phyloP scores from a whole-genome alignment of 108 stramenopile species.

The Fistulifera pelliculosa region DNA sequence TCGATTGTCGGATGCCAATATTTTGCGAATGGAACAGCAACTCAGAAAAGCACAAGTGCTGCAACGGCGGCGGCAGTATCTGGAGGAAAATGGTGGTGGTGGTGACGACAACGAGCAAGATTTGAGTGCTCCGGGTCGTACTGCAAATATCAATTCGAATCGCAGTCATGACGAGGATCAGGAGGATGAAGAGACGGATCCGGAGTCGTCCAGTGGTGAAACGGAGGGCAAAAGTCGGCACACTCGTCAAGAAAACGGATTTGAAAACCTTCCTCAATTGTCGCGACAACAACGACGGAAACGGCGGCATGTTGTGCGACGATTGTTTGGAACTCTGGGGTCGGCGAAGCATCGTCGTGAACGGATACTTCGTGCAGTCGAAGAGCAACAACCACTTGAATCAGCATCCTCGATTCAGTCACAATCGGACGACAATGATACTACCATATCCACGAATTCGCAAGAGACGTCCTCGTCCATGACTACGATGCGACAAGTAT shows the following conservation, averaged over 20 bases:
- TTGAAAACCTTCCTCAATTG: neutral
- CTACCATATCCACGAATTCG: too few species aligned
- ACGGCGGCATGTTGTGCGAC: neutral
- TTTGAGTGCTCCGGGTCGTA: too few species aligned
- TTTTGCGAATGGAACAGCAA: slow-evolving; percentile 51
- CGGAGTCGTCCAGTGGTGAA: neutral
- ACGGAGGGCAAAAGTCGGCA: neutral
- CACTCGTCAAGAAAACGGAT: slow-evolving; percentile 9
- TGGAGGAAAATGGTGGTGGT: too few species aligned
- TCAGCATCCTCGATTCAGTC: too few species aligned
- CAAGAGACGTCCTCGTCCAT: neutral
- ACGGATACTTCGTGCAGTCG: neutral
- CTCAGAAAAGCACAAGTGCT: slow-evolving; percentile 20
- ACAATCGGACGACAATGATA: too few species aligned
- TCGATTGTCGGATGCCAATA: slow-evolving; percentile 59
- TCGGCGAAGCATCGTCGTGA: slow-evolving; percentile 1
- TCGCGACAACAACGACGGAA: neutral
- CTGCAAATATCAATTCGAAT: too few species aligned
- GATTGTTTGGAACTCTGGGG: neutral
- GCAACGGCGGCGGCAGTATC: too few species aligned
- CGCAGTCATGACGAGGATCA: too few species aligned
- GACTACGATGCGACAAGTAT: slow-evolving; percentile 13
- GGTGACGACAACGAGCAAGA: too few species aligned
- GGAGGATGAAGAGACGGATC: too few species aligned
- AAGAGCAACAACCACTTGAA: too few species aligned